A percentile compares a stretch with the other conserved stretches of the same genome.
Conservation (phyloP, 208 protist species). For the Crithidia bombi region DNA sequence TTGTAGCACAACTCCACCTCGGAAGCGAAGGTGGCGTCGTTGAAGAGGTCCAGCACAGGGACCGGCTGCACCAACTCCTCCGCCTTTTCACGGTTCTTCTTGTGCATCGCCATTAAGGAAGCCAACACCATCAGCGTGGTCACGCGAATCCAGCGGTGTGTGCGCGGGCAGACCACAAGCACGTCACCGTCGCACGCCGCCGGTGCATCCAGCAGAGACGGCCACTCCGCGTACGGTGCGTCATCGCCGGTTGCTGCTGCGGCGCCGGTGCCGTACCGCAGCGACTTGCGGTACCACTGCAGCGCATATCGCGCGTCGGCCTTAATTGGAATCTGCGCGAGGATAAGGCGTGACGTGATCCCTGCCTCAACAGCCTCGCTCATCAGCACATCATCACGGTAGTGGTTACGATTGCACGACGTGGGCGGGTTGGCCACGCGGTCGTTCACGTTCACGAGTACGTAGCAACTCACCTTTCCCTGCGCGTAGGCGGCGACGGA, state of each 20-base stretch:
- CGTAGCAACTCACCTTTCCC: constrained; percentile 14
- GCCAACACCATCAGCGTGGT: constrained; percentile 8
- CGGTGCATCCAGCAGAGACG: constrained; percentile 17
- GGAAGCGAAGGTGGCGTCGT: neutral
- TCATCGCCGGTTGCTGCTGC: neutral
- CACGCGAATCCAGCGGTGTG: constrained; percentile 21
- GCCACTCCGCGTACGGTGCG: constrained; percentile 11
- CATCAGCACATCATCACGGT: constrained; percentile 16
- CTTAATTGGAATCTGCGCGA: constrained; percentile 24
- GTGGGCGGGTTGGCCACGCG: constrained; percentile 11
- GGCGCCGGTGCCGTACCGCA: neutral
- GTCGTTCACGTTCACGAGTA: constrained; percentile 5
- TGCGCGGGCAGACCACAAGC: constrained; percentile 24
- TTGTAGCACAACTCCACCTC: constrained; percentile 18
- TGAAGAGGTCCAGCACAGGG: constrained; percentile 14
- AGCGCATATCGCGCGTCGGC: constrained; percentile 5
- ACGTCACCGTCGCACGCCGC: constrained; percentile 22
- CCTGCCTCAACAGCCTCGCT: constrained; percentile 1
- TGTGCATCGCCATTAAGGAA: neutral
- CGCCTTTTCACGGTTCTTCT: neutral
- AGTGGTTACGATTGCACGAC: constrained; percentile 5
- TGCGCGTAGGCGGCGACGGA: constrained; percentile 10
- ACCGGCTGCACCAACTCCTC: neutral
- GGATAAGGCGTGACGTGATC: constrained; percentile 13
- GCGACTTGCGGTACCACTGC: constrained; percentile 14